Base-by-base conservation (phyloP, 306 rosid genomes). In the Rubus idaeus region DNA sequence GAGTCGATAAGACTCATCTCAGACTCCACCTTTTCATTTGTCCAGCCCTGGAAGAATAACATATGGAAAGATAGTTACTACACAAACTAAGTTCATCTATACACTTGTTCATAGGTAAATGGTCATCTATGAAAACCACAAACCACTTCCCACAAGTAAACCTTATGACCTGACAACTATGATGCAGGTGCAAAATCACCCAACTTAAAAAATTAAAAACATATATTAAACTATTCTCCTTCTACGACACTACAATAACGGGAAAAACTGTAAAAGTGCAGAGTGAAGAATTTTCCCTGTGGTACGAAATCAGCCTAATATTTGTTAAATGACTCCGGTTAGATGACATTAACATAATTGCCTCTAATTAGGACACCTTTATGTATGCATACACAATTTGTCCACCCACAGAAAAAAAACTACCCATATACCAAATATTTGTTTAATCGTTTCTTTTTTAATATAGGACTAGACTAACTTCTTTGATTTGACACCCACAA, bases 1-100 rank as follows among this genome's bases (percentile, higher is more conserved):
- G 91, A 84, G 79, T 90, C 96, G 12, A 89, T 47, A 80, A 92
- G 86, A 71, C 89, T 89, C 96, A 92, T 94, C 74, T 89, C 88
- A 64, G 35, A 67, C 84, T 94, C 98, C 67, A 74, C 88, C 76
- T 11, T 76, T 71, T 90, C 97, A 84, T 90, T 94, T 78, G 83
- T 89, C 98, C 97, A 94, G 78, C 88, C 20, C 98, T 94, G 86
- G 67, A 26, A 69, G 49, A 70, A 21, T 13, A 63, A 23, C 11
- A 74, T 55, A 76, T 23, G 30, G 16, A 49, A 39, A 70, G 46
- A 44, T 42, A 39, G 39, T 46, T 39, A 79, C 55, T 18, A 20
- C 9, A 65, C 49, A 20, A 13, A 68, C 37, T 51, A 70, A 2
- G 17, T 60, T 55, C 46, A 58, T 47, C 17, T 47, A 10, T 23